A percentile compares a stretch with the other conserved stretches of the same genome.
These are phyloP conservation scores for Botrytis cinerea DNA, from an alignment of 2,329 filamentous ascomycete species.

Conservation along the genomic window DNA sequence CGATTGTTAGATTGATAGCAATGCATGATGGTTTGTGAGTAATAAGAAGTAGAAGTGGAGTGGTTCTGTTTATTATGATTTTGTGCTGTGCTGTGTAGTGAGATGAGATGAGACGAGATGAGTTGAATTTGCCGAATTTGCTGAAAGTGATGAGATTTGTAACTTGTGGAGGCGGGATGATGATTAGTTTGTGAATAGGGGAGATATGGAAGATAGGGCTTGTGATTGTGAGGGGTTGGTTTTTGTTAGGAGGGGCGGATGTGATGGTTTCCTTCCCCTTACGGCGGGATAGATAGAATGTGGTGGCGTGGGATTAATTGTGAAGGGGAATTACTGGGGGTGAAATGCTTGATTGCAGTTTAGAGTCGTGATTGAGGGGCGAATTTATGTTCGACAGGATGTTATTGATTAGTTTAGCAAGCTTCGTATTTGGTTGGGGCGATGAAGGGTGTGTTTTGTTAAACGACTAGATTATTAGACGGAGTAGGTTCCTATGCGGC, in stretches of 20 bases:
- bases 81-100: no score
- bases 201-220: background rate
- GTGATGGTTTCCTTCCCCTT: background rate
- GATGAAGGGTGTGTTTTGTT: background rate
- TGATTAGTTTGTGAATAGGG: background rate
- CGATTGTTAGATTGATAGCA: no score
- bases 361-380: no score
- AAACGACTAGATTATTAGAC: background rate
- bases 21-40: background rate
- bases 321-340: accelerated
- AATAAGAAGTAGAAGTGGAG: background rate
- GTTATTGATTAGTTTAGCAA: background rate
- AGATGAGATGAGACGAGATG: background rate
- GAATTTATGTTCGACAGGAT: background rate
- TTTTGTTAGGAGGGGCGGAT: background rate
- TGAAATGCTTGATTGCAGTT: background rate
- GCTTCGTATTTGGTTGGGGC: accelerated
- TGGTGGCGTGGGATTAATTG: background rate
- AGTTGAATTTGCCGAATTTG: background rate
- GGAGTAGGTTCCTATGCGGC: background rate
- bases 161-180: background rate
- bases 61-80: background rate
- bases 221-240: background rate
- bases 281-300: background rate
- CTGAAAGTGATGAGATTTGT: background rate